Conservation (phyloP, 345 rosid genomes). For the Odontarrhena argentea region DNA sequence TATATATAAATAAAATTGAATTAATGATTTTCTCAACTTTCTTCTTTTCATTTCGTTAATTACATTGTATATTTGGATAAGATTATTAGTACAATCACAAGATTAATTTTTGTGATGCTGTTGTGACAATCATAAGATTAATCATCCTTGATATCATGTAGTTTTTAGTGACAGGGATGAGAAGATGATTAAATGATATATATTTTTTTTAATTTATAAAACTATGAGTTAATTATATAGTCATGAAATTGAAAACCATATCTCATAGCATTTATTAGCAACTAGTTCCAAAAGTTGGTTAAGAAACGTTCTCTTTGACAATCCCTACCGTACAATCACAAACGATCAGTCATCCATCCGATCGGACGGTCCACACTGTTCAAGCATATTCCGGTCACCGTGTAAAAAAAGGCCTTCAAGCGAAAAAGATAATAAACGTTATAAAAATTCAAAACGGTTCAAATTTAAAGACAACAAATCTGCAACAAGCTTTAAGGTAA, state of each 20-base stretch:
- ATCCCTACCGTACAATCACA: not conserved
- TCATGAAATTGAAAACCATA: not conserved
- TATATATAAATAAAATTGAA: no score
- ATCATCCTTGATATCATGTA: not conserved
- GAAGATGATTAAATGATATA: no score
- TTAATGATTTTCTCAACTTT: no score
- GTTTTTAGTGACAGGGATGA: not conserved
- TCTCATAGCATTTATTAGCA: not conserved
- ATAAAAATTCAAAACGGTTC: conserved; percentile 35
- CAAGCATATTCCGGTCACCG: not conserved
- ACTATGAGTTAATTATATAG: not conserved
- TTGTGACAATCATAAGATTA: not conserved
- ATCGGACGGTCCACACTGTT: conserved; percentile 28
- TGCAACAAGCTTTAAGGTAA: conserved; percentile 47
- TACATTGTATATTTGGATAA: not conserved
- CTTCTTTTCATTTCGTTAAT: no score
- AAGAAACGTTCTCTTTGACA: conserved; percentile 7
- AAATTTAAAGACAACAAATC: conserved; percentile 45
- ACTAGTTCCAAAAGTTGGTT: not conserved
- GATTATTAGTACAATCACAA: no score
- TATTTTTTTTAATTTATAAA: not conserved
- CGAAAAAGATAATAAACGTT: conserved; percentile 20
- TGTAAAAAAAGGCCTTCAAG: not conserved
- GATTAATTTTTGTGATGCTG: no score
- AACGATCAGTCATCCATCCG: not conserved